phyloP scores from a whole-genome alignment of 345 rosid genomes.

The Heritiera littoralis region DNA sequence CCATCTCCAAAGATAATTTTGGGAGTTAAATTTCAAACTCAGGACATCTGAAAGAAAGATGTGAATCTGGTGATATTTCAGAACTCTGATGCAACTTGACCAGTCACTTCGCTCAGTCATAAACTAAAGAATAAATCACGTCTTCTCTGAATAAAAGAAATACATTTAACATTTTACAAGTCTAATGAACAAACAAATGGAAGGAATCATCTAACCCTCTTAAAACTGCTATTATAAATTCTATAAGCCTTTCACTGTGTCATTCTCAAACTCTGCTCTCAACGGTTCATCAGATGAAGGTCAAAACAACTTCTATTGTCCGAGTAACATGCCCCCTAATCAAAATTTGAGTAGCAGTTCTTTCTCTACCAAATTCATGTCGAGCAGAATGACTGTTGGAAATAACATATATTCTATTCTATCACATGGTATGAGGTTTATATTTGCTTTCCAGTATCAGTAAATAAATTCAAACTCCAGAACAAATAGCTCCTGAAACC shows the following conservation, averaged over 20 bases:
- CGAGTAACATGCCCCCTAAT: not conserved
- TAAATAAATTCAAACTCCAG: conserved; percentile 50
- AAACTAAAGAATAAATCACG: too few relatives aligned
- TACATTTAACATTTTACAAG: too few relatives aligned
- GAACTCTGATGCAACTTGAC: too few relatives aligned
- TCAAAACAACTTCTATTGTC: not conserved
- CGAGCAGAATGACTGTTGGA: not conserved
- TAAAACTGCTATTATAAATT: not conserved
- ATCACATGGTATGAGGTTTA: not conserved
- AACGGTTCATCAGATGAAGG: not conserved
- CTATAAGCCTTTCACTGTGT: not conserved
- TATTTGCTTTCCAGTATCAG: not conserved
- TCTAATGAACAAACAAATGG: not conserved
- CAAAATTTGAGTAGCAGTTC: not conserved
- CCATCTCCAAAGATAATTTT: not conserved
- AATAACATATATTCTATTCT: not conserved
- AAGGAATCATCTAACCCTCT: not conserved
- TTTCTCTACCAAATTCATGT: not conserved
- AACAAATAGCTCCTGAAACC: conserved; percentile 70
- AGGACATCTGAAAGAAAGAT: not conserved
- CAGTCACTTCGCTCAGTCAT: too few relatives aligned
- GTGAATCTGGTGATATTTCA: not conserved
- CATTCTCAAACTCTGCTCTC: not conserved
- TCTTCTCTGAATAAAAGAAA: too few relatives aligned
- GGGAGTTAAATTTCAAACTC: not conserved